These are phyloP conservation scores for Candida multigemmis DNA, from an alignment of 805 yeast species.

Conservation along the genomic window DNA sequence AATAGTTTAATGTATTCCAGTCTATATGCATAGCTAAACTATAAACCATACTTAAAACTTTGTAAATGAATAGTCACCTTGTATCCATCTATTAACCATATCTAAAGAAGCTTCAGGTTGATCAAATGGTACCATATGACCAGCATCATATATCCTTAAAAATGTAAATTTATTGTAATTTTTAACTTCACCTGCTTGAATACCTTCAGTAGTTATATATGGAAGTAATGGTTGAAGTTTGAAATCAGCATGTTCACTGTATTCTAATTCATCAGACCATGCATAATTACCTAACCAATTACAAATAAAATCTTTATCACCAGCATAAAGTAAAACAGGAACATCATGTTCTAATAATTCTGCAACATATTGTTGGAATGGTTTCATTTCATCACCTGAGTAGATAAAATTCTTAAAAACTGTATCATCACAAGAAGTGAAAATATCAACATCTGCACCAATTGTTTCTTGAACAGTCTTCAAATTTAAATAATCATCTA, in stretches of 20 bases:
- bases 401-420: slow-evolving; percentile 41
- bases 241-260: slow-evolving; percentile 11
- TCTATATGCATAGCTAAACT: too few relatives aligned
- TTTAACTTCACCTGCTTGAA: slow-evolving; percentile 66
- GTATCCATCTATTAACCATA: slow-evolving; percentile 81
- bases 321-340: slow-evolving; percentile 35
- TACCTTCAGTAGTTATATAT: slow-evolving; percentile 30
- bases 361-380: slow-evolving; percentile 57
- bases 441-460: slow-evolving; percentile 45
- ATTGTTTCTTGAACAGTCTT: slow-evolving; percentile 44
- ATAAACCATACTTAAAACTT: slow-evolving; percentile 1
- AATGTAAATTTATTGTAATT: slow-evolving; percentile 67
- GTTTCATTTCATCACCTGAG: slow-evolving; percentile 60
- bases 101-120: slow-evolving; percentile 72
- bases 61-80: slow-evolving; percentile 45
- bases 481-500: slow-evolving; percentile 45
- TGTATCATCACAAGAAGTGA: slow-evolving; percentile 39
- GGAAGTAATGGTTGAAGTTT: slow-evolving; percentile 17
- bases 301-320: slow-evolving; percentile 37
- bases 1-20: too few relatives aligned
- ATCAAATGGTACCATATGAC: slow-evolving; percentile 94
- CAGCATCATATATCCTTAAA: slow-evolving; percentile 80
- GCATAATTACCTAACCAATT: slow-evolving; percentile 37
- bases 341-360: slow-evolving; percentile 28
- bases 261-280: slow-evolving; percentile 28